Conservation (phyloP, 139 green algal species). For the Raphidocelis subcapitata region DNA sequence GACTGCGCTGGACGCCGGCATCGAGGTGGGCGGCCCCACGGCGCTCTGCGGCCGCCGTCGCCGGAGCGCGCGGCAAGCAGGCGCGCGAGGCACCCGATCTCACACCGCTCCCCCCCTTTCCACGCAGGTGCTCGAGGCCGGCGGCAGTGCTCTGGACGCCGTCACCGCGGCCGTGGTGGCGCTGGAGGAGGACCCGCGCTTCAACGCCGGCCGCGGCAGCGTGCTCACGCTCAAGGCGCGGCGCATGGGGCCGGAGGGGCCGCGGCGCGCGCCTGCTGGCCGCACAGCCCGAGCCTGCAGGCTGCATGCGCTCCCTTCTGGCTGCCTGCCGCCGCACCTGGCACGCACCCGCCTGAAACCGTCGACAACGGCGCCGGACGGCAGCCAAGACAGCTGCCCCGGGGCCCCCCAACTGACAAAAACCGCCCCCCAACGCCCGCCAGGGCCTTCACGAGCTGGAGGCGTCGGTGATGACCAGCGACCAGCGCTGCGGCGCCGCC, state of each 20-base stretch:
- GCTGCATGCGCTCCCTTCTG: no score
- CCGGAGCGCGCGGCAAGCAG: not conserved
- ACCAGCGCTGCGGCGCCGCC: conserved; percentile 4
- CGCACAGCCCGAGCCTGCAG: no score
- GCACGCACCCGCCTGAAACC: no score
- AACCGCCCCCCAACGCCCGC: no score
- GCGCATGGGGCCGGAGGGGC: not conserved
- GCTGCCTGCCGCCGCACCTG: no score
- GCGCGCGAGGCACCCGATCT: not conserved
- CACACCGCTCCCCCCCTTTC: conserved; percentile 1
- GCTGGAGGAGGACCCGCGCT: conserved; percentile 34
- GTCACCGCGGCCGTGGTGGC: conserved; percentile 23
- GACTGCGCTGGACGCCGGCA: not conserved
- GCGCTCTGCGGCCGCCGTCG: not conserved
- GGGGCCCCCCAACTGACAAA: no score
- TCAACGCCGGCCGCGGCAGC: conserved; percentile 28
- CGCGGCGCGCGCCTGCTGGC: no score
- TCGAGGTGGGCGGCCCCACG: not conserved
- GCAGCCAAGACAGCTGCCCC: no score
- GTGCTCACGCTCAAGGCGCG: not conserved
- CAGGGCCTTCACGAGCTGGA: conserved; percentile 21
- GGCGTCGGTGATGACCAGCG: conserved; percentile 2
- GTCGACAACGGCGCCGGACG: no score
- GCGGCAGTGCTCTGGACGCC: conserved; percentile 36
- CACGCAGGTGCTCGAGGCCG: conserved; percentile 9